Evolutionary conservation across 768 basidiomycete species (phyloP).

Genomic region (Daedalea quercina): DNA sequence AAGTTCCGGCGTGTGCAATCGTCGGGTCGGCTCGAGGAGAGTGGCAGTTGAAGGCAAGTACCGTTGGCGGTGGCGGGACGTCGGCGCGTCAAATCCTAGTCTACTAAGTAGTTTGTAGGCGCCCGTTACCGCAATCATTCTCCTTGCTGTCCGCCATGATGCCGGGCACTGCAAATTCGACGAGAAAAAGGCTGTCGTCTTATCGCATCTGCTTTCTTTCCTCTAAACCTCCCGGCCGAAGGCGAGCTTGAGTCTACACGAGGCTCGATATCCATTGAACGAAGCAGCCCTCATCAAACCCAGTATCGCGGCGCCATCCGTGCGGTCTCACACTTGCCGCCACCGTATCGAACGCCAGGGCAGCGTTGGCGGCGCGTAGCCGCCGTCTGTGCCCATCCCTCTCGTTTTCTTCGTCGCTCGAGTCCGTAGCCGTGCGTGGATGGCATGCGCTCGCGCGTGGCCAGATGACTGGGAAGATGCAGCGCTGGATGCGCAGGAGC

Average conservation of each 20-base stretch:
- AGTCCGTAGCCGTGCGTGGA: conserved; percentile 3
- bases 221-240: not conserved
- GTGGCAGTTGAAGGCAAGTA: too few species aligned
- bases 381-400: not conserved
- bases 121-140: too few species aligned
- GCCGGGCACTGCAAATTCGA: too few species aligned
- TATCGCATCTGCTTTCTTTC: not conserved
- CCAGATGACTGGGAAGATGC: conserved; percentile 38
- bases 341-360: not conserved
- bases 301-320: not conserved
- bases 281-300: not conserved
- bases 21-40: too few species aligned
- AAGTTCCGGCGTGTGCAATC: too few species aligned
- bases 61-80: not conserved
- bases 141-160: not conserved
- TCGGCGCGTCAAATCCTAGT: too few species aligned
- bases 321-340: conserved; percentile 3
- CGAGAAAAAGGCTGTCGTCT: not conserved
- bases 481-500: conserved; percentile 17
- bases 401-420: not conserved
- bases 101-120: too few species aligned
- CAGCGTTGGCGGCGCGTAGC: not conserved
- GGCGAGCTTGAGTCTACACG: not conserved
- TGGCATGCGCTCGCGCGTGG: conserved; percentile 36
- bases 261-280: not conserved